Percentiles rank a stretch among this genome's conserved stretches.
phyloP scores from a whole-genome alignment of 1,284 basidiomycete species.

The Boletus holoroseus region DNA sequence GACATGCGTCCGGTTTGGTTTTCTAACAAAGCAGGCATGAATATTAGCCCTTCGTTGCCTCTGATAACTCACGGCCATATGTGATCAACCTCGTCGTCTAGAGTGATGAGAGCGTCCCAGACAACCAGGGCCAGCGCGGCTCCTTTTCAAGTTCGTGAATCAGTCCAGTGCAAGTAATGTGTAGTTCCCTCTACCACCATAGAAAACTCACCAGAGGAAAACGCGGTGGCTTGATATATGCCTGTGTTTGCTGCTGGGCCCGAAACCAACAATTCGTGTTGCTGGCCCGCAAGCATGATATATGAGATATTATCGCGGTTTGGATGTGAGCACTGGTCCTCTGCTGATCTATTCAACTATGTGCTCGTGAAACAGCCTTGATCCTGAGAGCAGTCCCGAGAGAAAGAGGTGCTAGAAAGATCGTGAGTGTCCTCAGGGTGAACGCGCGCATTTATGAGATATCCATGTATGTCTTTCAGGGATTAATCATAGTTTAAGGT shows the following conservation, averaged over 20 bases:
- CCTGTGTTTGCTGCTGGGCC: background rate
- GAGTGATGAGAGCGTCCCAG: slow-evolving; percentile 20
- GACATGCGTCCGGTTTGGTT: slow-evolving; percentile 5
- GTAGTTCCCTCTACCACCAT: background rate
- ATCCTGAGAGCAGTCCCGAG: background rate
- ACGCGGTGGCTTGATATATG: background rate
- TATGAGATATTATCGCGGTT: background rate
- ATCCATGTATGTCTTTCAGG: background rate
- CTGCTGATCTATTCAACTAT: background rate
- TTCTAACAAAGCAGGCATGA: slow-evolving; percentile 2
- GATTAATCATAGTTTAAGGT: background rate
- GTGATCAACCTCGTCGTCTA: slow-evolving; percentile 16
- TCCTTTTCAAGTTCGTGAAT: slow-evolving; percentile 10
- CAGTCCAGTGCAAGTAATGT: background rate
- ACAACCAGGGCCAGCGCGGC: slow-evolving; percentile 9
- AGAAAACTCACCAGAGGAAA: slow-evolving; percentile 18
- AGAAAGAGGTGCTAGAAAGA: background rate
- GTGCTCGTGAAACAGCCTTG: background rate
- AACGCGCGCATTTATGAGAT: background rate
- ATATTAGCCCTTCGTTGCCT: background rate
- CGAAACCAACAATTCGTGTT: slow-evolving; percentile 2
- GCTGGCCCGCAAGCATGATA: slow-evolving; percentile 1
- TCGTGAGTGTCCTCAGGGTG: background rate
- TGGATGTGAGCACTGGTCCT: background rate
- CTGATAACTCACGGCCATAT: slow-evolving; percentile 22